Conservation (phyloP, 768 basidiomycete genomes). For the Boletus fagicola region DNA sequence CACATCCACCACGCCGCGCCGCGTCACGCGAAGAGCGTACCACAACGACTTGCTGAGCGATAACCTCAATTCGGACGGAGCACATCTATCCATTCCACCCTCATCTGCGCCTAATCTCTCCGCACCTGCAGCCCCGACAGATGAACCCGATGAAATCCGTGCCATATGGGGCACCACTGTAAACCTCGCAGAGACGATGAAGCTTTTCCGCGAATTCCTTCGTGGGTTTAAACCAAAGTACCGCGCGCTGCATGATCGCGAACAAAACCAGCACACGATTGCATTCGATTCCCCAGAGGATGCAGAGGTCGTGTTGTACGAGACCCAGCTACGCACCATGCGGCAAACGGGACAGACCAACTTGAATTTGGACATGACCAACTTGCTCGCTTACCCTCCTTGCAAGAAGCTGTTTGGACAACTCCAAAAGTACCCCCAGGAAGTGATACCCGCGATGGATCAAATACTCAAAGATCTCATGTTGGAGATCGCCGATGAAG, state of each 20-base stretch:
- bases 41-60: conserved; percentile 24
- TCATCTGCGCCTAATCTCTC: conserved; percentile 59
- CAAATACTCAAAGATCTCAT: conserved; percentile 92
- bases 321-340: conserved; percentile 79
- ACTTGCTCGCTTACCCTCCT: conserved; percentile 83
- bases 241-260: conserved; percentile 67
- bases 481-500: conserved; percentile 82
- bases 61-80: conserved; percentile 58
- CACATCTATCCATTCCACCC: conserved; percentile 52
- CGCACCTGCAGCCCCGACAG: conserved; percentile 58
- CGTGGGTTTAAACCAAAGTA: conserved; percentile 94
- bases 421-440: conserved; percentile 92
- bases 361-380: conserved; percentile 85
- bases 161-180: conserved; percentile 99
- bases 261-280: conserved; percentile 51
- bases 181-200: conserved; percentile 88
- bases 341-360: conserved; percentile 90
- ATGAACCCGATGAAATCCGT: conserved; percentile 79
- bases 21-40: conserved; percentile 19
- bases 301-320: conserved; percentile 71
- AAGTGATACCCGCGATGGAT: conserved; percentile 97
- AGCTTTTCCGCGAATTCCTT: conserved; percentile 83
- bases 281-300: conserved; percentile 59
- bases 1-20: conserved; percentile 34
- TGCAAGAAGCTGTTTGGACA: conserved; percentile 81